Evolutionary conservation across 2,329 filamentous ascomycete genomes (phyloP), one percentile per base, ranked within the genome.

Genomic region (Venturia pyrina): DNA sequence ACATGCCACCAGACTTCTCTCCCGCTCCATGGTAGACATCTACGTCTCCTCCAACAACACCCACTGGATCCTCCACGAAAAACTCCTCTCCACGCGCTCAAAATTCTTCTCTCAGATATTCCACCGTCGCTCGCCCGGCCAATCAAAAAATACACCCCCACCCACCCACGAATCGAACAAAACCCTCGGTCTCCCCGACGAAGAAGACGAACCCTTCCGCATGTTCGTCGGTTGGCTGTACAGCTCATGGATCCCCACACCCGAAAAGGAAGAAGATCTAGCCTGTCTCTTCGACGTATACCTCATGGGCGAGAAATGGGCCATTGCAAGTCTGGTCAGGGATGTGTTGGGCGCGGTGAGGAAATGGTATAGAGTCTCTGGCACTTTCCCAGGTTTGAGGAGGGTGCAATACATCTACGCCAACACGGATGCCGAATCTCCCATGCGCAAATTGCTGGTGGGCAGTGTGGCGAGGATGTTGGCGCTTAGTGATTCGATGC

Each of bases 161-260:
- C 64, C 66, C 46, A n/a, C 62, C 56, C 21, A 40, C 34, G 28
- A 53, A 63, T 17, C 24, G 43, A 69, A 70, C 60, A 74, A 72
- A 24, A 72, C 69, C 61, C 82, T 79, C 68, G 80, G 79, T 28
- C 78, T 84, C 2, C 81, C 81, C 44, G 78, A 85, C 60, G 78
- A 84, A 67, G 80, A 85, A 68, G 78, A 83, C 70, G 73, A 73
- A 56, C 73, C 81, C 50, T 82, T 84, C 75, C 76, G 81, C 69
- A 74, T 80, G 57, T 79, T 84, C 70, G 80, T 84, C 64, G 78
- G 79, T 66, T 81, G 82, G 82, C 78, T 85, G 19, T 84, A 84
- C 76, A 76, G 76, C 65, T 28, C 28, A 28, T 74, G 75, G 13
- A 73, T 84, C n/a, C 79, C 78, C 6, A 72, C 77, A 0, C 80